Conservation (phyloP, 1,284 basidiomycete genomes). For the Stygiomarasmius scandens region DNA sequence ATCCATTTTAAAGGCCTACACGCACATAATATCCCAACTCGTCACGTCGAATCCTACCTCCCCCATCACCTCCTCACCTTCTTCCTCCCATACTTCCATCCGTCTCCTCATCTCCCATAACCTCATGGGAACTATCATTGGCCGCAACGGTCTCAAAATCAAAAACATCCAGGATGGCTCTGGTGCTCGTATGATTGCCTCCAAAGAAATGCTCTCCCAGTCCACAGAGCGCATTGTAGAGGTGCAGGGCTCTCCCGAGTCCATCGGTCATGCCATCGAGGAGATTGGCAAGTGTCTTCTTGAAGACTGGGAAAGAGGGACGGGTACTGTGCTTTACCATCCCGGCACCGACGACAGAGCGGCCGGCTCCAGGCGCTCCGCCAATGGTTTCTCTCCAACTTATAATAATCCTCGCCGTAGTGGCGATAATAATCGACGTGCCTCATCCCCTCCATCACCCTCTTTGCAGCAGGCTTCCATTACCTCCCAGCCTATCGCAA, state of each 20-base stretch:
- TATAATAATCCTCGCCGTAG: constrained; percentile 55
- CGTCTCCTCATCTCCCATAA: constrained; percentile 98
- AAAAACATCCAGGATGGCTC: constrained; percentile 99
- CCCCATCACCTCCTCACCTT: constrained; percentile 61
- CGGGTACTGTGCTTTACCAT: constrained; percentile 94
- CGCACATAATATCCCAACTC: constrained; percentile 92
- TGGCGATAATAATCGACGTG: constrained; percentile 48
- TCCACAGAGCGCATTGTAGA: constrained; percentile 98
- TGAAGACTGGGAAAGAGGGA: constrained; percentile 95
- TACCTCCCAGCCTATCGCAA: constrained; percentile 59
- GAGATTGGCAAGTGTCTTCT: constrained; percentile 96
- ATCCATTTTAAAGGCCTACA: constrained; percentile 83
- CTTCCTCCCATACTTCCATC: constrained; percentile 84
- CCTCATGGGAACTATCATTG: constrained; percentile 99
- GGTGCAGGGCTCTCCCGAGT: constrained; percentile 90
- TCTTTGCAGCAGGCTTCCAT: constrained; percentile 48
- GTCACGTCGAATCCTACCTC: constrained; percentile 75
- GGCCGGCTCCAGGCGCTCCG: constrained; percentile 49
- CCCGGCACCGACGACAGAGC: constrained; percentile 85
- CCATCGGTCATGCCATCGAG: constrained; percentile 89
- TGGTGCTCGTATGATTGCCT: constrained; percentile 96
- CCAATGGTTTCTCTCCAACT: constrained; percentile 47
- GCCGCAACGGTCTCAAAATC: constrained; percentile 96
- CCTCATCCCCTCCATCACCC: constrained; percentile 64
- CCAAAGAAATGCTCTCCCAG: constrained; percentile 98